Conservation (phyloP, 2,329 filamentous ascomycete species). For the Colletotrichum sansevieriae region DNA sequence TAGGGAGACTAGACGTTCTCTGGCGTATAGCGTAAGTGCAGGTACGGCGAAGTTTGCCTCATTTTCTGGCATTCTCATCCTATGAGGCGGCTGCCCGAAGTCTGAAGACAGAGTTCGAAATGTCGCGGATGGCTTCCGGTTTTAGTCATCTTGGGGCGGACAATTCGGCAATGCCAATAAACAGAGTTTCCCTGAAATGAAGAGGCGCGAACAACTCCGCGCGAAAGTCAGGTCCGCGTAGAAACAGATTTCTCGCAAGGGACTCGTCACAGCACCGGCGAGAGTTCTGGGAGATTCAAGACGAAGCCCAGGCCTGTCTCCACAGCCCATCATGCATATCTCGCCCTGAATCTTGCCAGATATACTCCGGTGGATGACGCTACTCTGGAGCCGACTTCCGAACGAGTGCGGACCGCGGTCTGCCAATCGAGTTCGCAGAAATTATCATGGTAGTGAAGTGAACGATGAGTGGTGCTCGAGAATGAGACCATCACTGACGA, state of each 20-base stretch:
- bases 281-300: background rate
- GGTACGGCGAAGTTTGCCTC: constrained; percentile 7
- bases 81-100: background rate
- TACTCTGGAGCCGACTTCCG: background rate
- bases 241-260: background rate
- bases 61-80: background rate
- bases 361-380: background rate
- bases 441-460: background rate
- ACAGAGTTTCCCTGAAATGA: background rate
- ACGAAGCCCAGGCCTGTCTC: background rate
- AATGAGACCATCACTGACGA: too few relatives aligned
- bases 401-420: background rate
- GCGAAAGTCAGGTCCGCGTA: constrained; percentile 1
- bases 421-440: constrained; percentile 21
- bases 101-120: background rate
- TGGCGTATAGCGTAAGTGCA: constrained; percentile 4
- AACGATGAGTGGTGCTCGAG: too few relatives aligned
- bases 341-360: background rate
- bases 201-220: background rate
- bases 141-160: background rate
- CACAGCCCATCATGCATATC: constrained; percentile 12
- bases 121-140: constrained; percentile 2
- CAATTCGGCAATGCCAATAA: background rate
- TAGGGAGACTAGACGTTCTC: constrained; percentile 11
- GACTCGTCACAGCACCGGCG: constrained; percentile 1